Conservation (phyloP, 257 asterid genomes). For the Buddleja alternifolia region DNA sequence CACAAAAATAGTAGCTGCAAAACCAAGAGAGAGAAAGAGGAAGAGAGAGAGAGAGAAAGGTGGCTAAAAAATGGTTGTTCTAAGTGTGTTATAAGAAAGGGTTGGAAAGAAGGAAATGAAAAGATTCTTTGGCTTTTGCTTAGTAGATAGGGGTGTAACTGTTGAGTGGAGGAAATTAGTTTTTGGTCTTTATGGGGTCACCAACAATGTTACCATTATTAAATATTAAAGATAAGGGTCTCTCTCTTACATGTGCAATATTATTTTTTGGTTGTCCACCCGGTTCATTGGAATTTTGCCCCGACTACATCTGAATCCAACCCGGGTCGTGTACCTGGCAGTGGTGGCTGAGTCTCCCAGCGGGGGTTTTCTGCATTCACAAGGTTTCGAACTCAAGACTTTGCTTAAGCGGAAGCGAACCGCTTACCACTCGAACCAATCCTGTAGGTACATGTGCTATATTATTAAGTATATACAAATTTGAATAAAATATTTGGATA, state of each 20-base stretch:
- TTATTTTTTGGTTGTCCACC: too few relatives aligned
- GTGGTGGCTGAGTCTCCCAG: too few relatives aligned
- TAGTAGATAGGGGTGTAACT: slow-evolving; percentile 71
- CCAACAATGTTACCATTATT: slow-evolving; percentile 23
- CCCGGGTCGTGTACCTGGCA: too few relatives aligned
- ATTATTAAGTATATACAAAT: slow-evolving; percentile 22
- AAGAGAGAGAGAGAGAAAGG: slow-evolving; percentile 9
- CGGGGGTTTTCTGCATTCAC: too few relatives aligned
- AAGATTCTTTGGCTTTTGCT: slow-evolving; percentile 61
- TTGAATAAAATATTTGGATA: slow-evolving; percentile 25
- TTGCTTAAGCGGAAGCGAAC: too few relatives aligned
- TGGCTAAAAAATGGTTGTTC: slow-evolving; percentile 1
- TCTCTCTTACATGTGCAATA: slow-evolving; percentile 34
- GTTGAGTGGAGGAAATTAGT: slow-evolving; percentile 80
- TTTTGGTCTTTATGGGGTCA: slow-evolving; percentile 49
- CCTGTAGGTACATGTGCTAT: too few relatives aligned
- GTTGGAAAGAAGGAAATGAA: slow-evolving; percentile 26
- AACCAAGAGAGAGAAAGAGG: slow-evolving; percentile 22
- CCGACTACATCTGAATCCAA: too few relatives aligned
- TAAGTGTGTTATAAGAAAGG: slow-evolving; percentile 30
- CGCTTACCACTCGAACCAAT: too few relatives aligned
- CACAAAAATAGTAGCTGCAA: slow-evolving; percentile 2
- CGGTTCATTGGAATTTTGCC: too few relatives aligned
- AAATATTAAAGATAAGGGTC: slow-evolving; percentile 35
- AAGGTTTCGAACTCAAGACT: too few relatives aligned